phyloP scores from a whole-genome alignment of 2,329 filamentous ascomycete species.

The Laburnicola sp. region DNA sequence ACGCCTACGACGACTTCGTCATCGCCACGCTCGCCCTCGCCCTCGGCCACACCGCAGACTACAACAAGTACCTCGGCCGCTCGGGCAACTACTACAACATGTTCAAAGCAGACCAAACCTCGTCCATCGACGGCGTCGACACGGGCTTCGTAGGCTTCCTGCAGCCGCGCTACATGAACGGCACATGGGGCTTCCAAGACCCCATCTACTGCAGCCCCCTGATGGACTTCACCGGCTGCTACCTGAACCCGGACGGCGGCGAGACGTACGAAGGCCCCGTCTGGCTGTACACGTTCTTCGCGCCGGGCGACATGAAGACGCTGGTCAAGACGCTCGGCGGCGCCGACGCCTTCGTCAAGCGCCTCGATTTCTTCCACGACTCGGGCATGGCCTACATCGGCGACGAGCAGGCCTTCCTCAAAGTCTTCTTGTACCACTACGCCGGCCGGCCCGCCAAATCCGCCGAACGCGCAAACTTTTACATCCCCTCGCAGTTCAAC shows the following conservation, averaged over 20 bases:
- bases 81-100: constrained; percentile 68
- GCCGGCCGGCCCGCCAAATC: constrained; percentile 62
- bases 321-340: constrained; percentile 66
- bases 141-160: constrained; percentile 69
- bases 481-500: constrained; percentile 67
- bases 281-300: constrained; percentile 49
- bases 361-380: constrained; percentile 68
- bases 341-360: constrained; percentile 57
- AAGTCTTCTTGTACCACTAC: constrained; percentile 71
- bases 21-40: constrained; percentile 49
- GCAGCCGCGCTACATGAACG: constrained; percentile 65
- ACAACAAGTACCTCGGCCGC: constrained; percentile 58
- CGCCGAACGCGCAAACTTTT: constrained; percentile 60
- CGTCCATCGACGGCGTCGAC: constrained; percentile 58
- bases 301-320: constrained; percentile 54
- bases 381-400: constrained; percentile 67
- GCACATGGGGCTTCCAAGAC: constrained; percentile 67
- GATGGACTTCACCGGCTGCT: constrained; percentile 41
- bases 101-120: constrained; percentile 63
- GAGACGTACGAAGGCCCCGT: constrained; percentile 47
- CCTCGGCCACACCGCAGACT: constrained; percentile 47
- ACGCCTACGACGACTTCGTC: constrained; percentile 72
- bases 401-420: constrained; percentile 66
- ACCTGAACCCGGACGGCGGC: constrained; percentile 39
- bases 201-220: constrained; percentile 61